Evolutionary conservation across 2,329 filamentous ascomycete genomes (phyloP).

Genomic region (Corynespora cassiicola): DNA sequence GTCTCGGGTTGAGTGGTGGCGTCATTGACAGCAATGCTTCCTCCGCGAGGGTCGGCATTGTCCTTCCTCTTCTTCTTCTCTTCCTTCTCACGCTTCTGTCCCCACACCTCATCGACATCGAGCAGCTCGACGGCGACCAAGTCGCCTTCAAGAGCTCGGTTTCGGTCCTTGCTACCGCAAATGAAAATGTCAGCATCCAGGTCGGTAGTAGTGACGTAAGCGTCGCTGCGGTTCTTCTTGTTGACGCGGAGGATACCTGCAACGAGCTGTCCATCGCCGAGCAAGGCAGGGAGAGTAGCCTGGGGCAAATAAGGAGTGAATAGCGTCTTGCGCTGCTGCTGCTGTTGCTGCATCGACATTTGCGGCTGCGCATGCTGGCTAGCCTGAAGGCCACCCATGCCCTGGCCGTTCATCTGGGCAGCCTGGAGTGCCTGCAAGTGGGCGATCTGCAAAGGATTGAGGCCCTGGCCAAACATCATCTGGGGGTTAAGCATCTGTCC

Average conservation of each 20-base stretch:
- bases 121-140: constrained; percentile 94
- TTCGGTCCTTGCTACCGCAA: constrained; percentile 98
- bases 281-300: constrained; percentile 86
- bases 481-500: constrained; percentile 85
- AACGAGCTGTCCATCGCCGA: constrained; percentile 91
- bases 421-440: constrained; percentile 93
- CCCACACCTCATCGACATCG: constrained; percentile 98
- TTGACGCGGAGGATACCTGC: constrained; percentile 97
- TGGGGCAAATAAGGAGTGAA: constrained; percentile 98
- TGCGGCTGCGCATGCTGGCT: constrained; percentile 76
- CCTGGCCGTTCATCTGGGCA: constrained; percentile 80
- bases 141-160: constrained; percentile 94
- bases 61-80: constrained; percentile 99
- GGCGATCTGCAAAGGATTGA: constrained; percentile 86
- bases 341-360: constrained; percentile 71
- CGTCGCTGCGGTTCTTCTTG: constrained; percentile 99
- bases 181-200: constrained; percentile 99
- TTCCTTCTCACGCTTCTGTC: constrained; percentile 98
- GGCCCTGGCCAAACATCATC: constrained; percentile 85
- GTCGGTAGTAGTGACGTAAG: constrained; percentile 93
- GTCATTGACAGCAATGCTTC: constrained; percentile 74
- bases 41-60: constrained; percentile 88
- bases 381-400: constrained; percentile 66
- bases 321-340: constrained; percentile 95
- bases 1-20: constrained; percentile 61